phyloP scores from a whole-genome alignment of 179 eudicot genomes.

The Beta lomatogona region DNA sequence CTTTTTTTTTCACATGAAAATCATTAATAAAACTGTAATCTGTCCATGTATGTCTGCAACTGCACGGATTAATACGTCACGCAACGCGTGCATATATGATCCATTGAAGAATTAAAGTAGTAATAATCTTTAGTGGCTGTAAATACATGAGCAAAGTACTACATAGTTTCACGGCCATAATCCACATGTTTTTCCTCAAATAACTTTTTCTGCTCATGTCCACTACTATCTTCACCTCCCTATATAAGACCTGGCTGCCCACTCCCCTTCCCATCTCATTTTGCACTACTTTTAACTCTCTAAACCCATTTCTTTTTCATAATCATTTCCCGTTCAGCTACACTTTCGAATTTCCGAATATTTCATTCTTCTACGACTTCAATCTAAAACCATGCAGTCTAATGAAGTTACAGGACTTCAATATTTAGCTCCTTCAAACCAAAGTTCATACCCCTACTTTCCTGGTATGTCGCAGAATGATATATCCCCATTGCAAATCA shows the following conservation, averaged over 20 bases:
- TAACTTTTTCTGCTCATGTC: constrained; percentile 24
- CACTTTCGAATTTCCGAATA: neutral
- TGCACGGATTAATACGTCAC: constrained; percentile 30
- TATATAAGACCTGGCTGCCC: constrained; percentile 40
- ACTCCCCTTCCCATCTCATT: constrained; percentile 39
- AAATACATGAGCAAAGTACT: constrained; percentile 26
- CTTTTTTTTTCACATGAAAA: constrained; percentile 31
- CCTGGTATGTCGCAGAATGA: constrained; percentile 39
- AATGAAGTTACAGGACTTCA: constrained; percentile 37
- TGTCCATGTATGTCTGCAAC: constrained; percentile 27
- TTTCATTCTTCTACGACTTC: constrained; percentile 5
- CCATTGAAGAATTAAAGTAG: constrained; percentile 22
- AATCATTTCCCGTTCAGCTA: neutral
- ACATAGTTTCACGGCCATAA: constrained; percentile 26
- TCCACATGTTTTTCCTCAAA: constrained; percentile 27
- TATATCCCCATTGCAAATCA: constrained; percentile 43
- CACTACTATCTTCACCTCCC: constrained; percentile 36
- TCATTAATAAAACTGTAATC: constrained; percentile 31
- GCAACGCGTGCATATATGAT: constrained; percentile 35
- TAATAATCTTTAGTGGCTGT: constrained; percentile 26
- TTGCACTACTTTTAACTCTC: constrained; percentile 25
- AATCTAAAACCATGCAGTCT: constrained; percentile 39
- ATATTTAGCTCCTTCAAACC: constrained; percentile 36
- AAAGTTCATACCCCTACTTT: constrained; percentile 46
- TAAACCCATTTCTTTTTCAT: constrained; percentile 10